A percentile compares a stretch with the other conserved stretches of the same genome.
Evolutionary conservation across 139 green algal genomes (phyloP).

Genomic region (Micractinium conductrix): DNA sequence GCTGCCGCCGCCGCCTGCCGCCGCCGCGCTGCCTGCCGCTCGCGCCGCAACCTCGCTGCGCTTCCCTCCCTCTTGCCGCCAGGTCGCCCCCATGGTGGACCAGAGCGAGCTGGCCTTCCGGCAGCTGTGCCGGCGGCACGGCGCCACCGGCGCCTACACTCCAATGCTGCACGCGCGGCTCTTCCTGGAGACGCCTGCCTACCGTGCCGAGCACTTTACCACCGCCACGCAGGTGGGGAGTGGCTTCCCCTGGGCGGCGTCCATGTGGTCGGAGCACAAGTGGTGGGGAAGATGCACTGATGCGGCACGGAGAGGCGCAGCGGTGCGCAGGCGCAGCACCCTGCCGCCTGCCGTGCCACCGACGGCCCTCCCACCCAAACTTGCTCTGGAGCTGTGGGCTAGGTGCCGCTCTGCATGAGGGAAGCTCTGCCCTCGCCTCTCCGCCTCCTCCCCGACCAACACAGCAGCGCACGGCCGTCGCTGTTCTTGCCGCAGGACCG

Average conservation of each 20-base stretch:
- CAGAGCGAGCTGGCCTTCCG: conserved; percentile 97
- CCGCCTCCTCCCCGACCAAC: too few species aligned
- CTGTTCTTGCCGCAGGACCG: conserved; percentile 70
- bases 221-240: conserved; percentile 57
- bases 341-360: neutral
- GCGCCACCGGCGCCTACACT: conserved; percentile 93
- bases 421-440: neutral
- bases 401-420: neutral
- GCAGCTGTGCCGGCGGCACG: conserved; percentile 88
- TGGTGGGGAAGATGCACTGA: too few species aligned
- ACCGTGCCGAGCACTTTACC: conserved; percentile 90
- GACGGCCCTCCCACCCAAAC: too few species aligned
- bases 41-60: neutral
- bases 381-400: neutral
- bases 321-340: too few species aligned
- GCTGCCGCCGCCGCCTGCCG: neutral
- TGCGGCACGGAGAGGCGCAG: too few species aligned
- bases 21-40: neutral
- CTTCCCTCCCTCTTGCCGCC: neutral
- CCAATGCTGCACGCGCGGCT: conserved; percentile 97
- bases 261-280: too few species aligned
- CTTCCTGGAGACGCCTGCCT: conserved; percentile 79
- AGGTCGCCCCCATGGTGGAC: conserved; percentile 97
- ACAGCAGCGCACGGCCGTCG: too few species aligned
- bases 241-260: too few species aligned